Evolutionary conservation across 169 alveolate genomes (phyloP).

Genomic region (Cryptosporidium baileyi): DNA sequence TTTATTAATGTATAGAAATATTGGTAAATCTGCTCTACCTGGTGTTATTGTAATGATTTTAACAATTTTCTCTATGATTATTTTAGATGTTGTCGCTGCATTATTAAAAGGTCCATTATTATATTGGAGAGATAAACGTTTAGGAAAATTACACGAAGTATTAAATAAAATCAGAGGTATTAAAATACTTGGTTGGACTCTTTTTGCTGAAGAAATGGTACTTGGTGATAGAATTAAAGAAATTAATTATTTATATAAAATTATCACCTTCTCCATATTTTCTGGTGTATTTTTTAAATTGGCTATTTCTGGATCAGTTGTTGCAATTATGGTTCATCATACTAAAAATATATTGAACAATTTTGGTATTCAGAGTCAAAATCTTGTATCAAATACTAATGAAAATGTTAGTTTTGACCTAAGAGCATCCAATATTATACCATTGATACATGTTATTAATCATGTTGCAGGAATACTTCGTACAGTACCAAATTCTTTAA

Average conservation of each 20-base stretch:
- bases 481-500: constrained; percentile 41
- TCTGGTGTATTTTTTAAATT: constrained; percentile 40
- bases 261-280: constrained; percentile 10
- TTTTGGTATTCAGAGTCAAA: not conserved
- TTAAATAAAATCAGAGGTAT: constrained; percentile 24
- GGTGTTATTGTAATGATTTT: constrained; percentile 56
- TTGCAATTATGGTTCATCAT: constrained; percentile 34
- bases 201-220: constrained; percentile 45
- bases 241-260: constrained; percentile 14
- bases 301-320: constrained; percentile 69
- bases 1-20: constrained; percentile 33
- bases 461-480: constrained; percentile 55
- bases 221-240: constrained; percentile 14
- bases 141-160: constrained; percentile 48
- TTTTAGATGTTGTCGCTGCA: constrained; percentile 25
- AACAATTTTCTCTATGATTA: constrained; percentile 30
- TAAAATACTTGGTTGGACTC: constrained; percentile 49
- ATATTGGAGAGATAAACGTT: constrained; percentile 45
- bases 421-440: constrained; percentile 44
- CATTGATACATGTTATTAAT: constrained; percentile 45
- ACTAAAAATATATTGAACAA: not conserved
- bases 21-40: constrained; percentile 57
- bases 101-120: constrained; percentile 40
- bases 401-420: not conserved
- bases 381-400: not conserved